phyloP scores from a whole-genome alignment of 306 rosid genomes.

The Ceratonia siliqua region DNA sequence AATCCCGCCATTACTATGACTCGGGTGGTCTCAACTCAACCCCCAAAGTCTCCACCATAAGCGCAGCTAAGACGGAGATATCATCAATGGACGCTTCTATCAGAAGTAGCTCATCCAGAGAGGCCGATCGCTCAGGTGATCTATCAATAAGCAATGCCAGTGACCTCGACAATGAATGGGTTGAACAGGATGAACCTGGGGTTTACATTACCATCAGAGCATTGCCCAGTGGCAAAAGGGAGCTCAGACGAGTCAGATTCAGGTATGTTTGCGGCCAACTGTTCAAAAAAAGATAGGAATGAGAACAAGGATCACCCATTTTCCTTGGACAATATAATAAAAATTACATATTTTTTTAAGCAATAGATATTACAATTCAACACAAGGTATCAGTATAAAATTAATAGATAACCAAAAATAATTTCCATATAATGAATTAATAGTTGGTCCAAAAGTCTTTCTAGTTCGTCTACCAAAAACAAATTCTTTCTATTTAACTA shows the following conservation, averaged over 20 bases:
- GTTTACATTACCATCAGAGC: constrained; percentile 40
- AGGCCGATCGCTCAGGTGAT: constrained; percentile 40
- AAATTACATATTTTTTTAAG: too few relatives aligned
- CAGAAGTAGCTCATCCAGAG: constrained; percentile 41
- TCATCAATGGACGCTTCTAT: constrained; percentile 46
- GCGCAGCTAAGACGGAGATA: constrained; percentile 39
- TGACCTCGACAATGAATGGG: constrained; percentile 43
- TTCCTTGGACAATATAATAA: background rate
- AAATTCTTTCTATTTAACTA: too few relatives aligned
- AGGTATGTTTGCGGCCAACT: constrained; percentile 31
- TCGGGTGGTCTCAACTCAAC: constrained; percentile 39
- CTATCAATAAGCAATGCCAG: constrained; percentile 42
- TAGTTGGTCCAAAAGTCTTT: too few relatives aligned
- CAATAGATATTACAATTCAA: too few relatives aligned
- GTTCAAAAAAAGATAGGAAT: too few relatives aligned
- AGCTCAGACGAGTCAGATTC: constrained; percentile 43
- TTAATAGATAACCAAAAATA: too few relatives aligned
- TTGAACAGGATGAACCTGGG: constrained; percentile 45
- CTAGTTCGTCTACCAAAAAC: too few relatives aligned
- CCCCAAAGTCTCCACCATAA: constrained; percentile 39
- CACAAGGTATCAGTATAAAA: too few relatives aligned
- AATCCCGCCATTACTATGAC: constrained; percentile 35
- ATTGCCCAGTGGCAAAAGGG: constrained; percentile 42
- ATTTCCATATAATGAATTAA: too few relatives aligned
- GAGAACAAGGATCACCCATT: background rate